Percentiles rank a stretch among this genome's conserved stretches.
Conservation (phyloP, 495 filamentous ascomycete genomes). For the Penicillium psychrofluorescens region DNA sequence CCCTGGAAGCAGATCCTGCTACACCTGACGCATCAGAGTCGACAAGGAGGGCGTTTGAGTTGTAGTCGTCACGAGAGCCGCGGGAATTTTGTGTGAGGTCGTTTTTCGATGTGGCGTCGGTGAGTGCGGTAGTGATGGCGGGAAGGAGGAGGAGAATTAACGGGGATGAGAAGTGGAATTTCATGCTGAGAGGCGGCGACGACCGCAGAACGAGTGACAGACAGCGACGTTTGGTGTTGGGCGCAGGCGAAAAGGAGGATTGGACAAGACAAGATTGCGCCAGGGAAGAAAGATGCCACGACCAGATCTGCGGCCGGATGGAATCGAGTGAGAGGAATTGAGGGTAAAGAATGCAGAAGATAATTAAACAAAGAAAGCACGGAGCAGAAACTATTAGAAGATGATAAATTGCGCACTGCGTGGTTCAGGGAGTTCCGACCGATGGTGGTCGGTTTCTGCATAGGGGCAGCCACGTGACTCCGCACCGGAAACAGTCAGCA, state of each 20-base stretch:
- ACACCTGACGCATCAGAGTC: slow-evolving; percentile 13
- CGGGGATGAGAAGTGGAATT: slow-evolving; percentile 21
- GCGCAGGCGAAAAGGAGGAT: neutral
- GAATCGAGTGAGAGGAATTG: too few species aligned
- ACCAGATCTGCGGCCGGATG: too few species aligned
- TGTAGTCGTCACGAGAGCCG: slow-evolving; percentile 8
- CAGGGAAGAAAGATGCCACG: neutral
- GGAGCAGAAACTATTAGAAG: too few species aligned
- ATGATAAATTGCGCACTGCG: too few species aligned
- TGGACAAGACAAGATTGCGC: neutral
- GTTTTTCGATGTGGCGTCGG: slow-evolving; percentile 11
- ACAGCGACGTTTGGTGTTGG: neutral
- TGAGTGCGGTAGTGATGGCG: slow-evolving; percentile 23
- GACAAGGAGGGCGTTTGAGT: slow-evolving; percentile 5
- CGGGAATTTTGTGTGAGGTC: slow-evolving; percentile 1
- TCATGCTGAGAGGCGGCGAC: slow-evolving; percentile 18
- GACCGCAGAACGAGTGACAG: slow-evolving; percentile 8
- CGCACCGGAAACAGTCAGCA: too few species aligned
- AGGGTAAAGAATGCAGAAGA: neutral
- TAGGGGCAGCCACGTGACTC: too few species aligned
- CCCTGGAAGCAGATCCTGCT: slow-evolving; percentile 27
- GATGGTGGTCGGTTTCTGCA: too few species aligned
- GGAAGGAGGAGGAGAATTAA: slow-evolving; percentile 31
- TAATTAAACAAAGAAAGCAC: too few species aligned
- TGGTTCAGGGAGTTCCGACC: too few species aligned